Base-by-base conservation (phyloP, 345 rosid genomes). In the Syzygium aqueum region DNA sequence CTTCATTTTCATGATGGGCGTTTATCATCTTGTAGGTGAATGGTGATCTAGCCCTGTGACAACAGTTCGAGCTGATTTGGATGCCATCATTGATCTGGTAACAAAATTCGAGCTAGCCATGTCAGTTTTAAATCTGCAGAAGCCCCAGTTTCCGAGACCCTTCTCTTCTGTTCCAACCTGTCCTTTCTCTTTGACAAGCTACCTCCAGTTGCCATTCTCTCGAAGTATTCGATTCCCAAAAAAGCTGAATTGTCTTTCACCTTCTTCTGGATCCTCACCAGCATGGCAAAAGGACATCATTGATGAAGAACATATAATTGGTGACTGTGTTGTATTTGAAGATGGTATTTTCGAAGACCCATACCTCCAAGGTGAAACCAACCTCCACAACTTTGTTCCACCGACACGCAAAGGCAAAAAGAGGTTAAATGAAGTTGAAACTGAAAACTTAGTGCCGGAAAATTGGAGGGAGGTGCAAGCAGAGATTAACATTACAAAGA, bases 291-390 rank as follows among this genome's bases (percentile, higher is more conserved):
- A 22, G 51, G 77, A 78, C 50, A 56, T 43, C 78, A 37, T 87
- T 59, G 93, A 92, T 22, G 95, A 90, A 50, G 95, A 96, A 86
- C 94, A 85, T 84, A 88, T 90, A 57, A 89, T 95, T 87, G 99
- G 99, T 30, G 99, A 96, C 92, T 97, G 99, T 88, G 88, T 97
- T 86, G 98, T 95, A 88, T 97, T 94, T 90, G 99, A 97, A 85
- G 98, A 95, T 73, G 98, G 97, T 88, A 91, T 92, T 8, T 96
- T 97, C 86, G 98, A 97, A 51, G 98, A 96, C 91, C 97, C 97
- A 33, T 89, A 85, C 88, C 94, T 95, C 56, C 87, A 92, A 30
- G 77, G 87, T 84, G 88, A 88, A 84, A 85, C 56, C 84, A 8
- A 46, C 56, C 4, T 40, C 37, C 63, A 53, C 56, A n/a, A 46